Conservation (phyloP, 192 early-diverging fungal genomes). For the Backusella morwellensis region DNA sequence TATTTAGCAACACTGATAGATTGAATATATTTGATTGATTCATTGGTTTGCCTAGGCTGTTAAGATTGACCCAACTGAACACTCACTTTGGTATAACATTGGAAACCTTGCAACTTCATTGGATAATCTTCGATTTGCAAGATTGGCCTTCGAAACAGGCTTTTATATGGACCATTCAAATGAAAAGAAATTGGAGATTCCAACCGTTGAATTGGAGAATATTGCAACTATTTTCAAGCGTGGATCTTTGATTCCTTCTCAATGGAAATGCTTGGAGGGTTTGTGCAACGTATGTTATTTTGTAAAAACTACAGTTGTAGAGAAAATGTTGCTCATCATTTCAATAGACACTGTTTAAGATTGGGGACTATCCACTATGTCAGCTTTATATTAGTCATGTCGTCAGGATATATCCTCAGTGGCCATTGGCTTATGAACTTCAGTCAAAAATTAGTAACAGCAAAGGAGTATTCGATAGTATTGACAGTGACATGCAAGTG, state of each 20-base stretch:
- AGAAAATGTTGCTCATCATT: background rate
- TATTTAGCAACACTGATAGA: background rate
- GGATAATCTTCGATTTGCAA: conserved; percentile 23
- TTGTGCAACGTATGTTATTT: conserved; percentile 23
- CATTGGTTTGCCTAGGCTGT: conserved; percentile 17
- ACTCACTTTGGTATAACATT: conserved; percentile 29
- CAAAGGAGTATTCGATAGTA: background rate
- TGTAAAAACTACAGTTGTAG: background rate
- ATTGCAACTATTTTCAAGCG: background rate
- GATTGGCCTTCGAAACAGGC: conserved; percentile 30
- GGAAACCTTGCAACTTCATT: conserved; percentile 18
- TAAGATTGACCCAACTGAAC: conserved; percentile 30
- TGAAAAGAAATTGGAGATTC: background rate
- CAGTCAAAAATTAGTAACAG: background rate
- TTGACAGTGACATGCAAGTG: background rate
- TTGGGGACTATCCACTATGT: conserved; percentile 43
- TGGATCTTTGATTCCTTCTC: conserved; percentile 16
- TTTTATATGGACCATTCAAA: conserved; percentile 11
- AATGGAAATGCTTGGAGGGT: conserved; percentile 34
- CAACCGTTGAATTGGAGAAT: background rate
- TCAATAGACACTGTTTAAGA: conserved; percentile 39
- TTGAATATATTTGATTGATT: background rate
- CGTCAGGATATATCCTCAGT: background rate
- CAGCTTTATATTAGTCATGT: conserved; percentile 33
- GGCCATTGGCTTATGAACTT: background rate